These are phyloP conservation scores for Arabis hirsuta DNA, from an alignment of 345 rosid genomes.

Conservation along the genomic window DNA sequence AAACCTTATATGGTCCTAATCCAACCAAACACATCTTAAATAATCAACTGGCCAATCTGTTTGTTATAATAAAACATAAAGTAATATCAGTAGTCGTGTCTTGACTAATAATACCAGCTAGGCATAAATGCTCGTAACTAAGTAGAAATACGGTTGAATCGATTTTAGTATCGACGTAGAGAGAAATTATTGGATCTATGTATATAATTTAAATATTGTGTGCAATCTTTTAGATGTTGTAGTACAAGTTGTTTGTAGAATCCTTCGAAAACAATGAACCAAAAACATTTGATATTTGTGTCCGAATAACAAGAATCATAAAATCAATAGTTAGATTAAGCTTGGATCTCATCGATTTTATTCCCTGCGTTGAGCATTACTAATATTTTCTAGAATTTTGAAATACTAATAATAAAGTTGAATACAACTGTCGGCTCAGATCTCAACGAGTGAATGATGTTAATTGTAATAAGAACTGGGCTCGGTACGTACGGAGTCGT, in stretches of 20 bases:
- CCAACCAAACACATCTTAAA: conserved; percentile 5
- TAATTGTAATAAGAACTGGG: not conserved
- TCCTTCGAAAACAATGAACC: conserved; percentile 26
- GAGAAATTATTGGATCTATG: not conserved
- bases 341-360: conserved; percentile 31
- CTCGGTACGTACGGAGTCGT: conserved; percentile 36
- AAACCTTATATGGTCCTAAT: not conserved
- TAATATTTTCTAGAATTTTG: conserved; percentile 3
- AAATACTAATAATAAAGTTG: conserved; percentile 6
- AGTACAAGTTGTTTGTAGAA: conserved; percentile 3
- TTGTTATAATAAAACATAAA: not conserved
- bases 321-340: conserved; percentile 16
- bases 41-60: not conserved
- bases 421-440: conserved; percentile 39
- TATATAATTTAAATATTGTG: not conserved
- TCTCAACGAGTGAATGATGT: conserved; percentile 28
- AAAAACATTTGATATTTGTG: conserved; percentile 25
- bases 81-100: conserved; percentile 5
- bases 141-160: not conserved
- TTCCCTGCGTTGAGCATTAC: conserved; percentile 15
- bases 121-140: not conserved
- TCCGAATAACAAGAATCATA: conserved; percentile 7
- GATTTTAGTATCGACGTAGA: not conserved
- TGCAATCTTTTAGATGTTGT: not conserved
- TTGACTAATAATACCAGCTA: conserved; percentile 1